Base-by-base conservation (phyloP, 495 filamentous ascomycete species). In the Hypoxylon crocopeplum region DNA sequence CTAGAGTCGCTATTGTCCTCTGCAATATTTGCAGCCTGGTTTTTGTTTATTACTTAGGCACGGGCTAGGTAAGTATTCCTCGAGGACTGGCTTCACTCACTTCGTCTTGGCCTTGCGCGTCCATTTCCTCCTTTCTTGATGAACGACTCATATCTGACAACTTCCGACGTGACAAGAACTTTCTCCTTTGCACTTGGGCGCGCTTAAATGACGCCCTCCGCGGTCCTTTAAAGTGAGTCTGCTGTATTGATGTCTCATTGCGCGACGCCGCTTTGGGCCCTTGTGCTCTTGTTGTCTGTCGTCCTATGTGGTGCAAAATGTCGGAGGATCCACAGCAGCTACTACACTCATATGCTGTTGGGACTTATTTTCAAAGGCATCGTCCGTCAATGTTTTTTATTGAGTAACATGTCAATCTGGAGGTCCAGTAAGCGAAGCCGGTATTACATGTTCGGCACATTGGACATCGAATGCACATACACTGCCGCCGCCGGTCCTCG, bases 261-360 rank as follows among this genome's bases (percentile, higher is more conserved):
- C 55, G 53, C 15, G 44, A 20, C 24, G 45, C 24, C n/a, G 38
- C 39, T 38, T 41, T 59, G 39, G 49, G 30, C 11, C 45, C 49
- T 55, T 46, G 24, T 44, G 30, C 32, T n/a, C n/a, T n/a, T n/a
- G n/a, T n/a, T n/a, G n/a, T n/a, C 33, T 59, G 50, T 45, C 56
- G 61, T 59, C 54, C 50, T 29, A 59, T 19, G 49, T 50, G 48
- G 44, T 56, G 55, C 37, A 47, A 37, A 59, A 59, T 55, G 48
- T 44, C 45, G 36, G 55, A 46, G 61, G 49, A 55, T 55, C 54
- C 61, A 64, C 60, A 53, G 36, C 42, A 42, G 45, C 60, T 57
- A 64, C 45, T 10, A 59, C 54, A 17, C 38, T 61, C 42, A 34
- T 22, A 16, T 59, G 30, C 24, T 46, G 27, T 24, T 38, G 49